Evolutionary conservation across 192 early-diverging fungal species (phyloP), one percentile per base, ranked within the genome.

Genomic region (Podila epicladia): DNA sequence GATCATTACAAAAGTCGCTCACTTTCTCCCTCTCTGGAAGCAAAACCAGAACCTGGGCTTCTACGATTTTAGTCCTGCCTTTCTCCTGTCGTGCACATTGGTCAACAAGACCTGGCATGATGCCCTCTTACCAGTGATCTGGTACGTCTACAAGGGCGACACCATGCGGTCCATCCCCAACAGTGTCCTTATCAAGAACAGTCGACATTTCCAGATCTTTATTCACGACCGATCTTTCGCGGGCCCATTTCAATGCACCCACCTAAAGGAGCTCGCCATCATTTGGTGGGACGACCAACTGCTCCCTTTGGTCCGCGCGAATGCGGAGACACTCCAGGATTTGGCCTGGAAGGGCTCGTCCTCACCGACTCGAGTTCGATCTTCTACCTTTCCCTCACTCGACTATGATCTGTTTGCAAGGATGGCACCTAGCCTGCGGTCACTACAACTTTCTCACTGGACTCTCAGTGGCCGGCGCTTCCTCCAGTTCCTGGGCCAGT

Each of bases 1-100:
- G 55, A 79, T 79, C 70, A 67, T 79, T 48, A 67, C 71, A 15
- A 61, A 53, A 51, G 38, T 79, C 32, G 76, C 65, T n/a, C 60
- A 26, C 29, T 79, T n/a, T 26, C 65, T 79, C 32, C 76, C 76
- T 0, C 76, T 72, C 41, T 79, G 76, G 76, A 72, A 79, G 37
- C 53, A 79, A 13, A 72, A 65, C 41, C 48, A 63, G 0, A 66
- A 61, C 45, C 64, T 79, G 1, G 76, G 76, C 1, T 79, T 79
- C 13, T 72, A 79, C 35, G 70, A 79, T 45, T 79, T 64, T 32
- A 78, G 51, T 45, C 76, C 76, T 8, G 31, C 48, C 33, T 31
- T 26, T 17, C 76, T 79, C 9, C 65, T 79, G 35, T 32, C 51
- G 7, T 79, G 70, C 55, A 62, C 64, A 2, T 60, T 48, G 7